A percentile compares a stretch with the other conserved stretches of the same genome.
Evolutionary conservation across 2,329 filamentous ascomycete genomes (phyloP).

Genomic region (Hypocreales sp.): DNA sequence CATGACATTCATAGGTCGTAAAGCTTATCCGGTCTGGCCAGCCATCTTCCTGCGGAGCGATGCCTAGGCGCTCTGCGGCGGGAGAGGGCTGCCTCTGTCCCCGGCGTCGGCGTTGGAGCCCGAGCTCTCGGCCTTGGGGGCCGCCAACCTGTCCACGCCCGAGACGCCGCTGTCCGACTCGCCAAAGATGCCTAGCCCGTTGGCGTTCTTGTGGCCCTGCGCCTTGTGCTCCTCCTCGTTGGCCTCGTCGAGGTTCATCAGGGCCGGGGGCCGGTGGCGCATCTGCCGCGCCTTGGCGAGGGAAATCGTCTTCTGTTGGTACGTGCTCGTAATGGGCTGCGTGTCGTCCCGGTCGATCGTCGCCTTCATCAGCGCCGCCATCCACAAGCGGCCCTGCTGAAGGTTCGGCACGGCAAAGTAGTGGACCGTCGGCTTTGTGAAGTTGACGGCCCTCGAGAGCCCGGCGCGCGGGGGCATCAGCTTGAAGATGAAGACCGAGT

Average conservation of each 20-base stretch:
- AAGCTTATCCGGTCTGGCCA: conserved; percentile 2
- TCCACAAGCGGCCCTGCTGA: conserved; percentile 82
- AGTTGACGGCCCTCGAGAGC: conserved; percentile 81
- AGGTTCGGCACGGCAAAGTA: conserved; percentile 94
- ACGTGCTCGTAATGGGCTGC: conserved; percentile 71
- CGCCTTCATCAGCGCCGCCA: conserved; percentile 97
- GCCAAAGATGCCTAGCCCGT: conserved; percentile 26
- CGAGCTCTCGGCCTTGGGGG: conserved; percentile 17
- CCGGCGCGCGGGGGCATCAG: conserved; percentile 80
- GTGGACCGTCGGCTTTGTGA: conserved; percentile 93
- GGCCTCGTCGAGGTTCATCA: conserved; percentile 52
- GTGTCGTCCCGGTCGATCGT: conserved; percentile 87
- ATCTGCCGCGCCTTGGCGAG: conserved; percentile 75
- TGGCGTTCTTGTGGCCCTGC: conserved; percentile 10
- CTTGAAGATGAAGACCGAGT: conserved; percentile 94
- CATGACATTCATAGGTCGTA: conserved; percentile 1
- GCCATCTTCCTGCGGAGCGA: conserved; percentile 6
- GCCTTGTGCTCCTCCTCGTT: conserved; percentile 13
- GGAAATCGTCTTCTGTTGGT: conserved; percentile 93
- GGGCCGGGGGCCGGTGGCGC: conserved; percentile 76
- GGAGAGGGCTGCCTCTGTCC: conserved; percentile 8
- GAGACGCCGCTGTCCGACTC: conserved; percentile 27
- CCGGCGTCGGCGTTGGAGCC: conserved; percentile 11
- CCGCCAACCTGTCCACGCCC: conserved; percentile 23
- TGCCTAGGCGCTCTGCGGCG: conserved; percentile 16